Percentiles rank a stretch among this genome's conserved stretches.
These are phyloP conservation scores for Torrubiellomyces zombiae DNA, from an alignment of 2,329 filamentous ascomycete species.

Conservation along the genomic window DNA sequence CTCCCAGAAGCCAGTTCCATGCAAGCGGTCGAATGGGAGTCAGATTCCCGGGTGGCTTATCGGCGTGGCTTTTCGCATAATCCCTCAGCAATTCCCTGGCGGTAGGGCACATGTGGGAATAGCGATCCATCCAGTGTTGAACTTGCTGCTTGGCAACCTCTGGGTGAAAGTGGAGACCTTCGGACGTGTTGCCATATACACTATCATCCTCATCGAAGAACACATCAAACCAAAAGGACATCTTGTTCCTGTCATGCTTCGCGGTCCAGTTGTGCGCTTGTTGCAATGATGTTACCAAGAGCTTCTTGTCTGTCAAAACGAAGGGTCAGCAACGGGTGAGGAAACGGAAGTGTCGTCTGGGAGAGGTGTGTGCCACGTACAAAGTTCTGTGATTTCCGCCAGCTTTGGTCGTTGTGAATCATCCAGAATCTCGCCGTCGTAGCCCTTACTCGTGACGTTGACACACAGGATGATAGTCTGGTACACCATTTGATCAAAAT, in stretches of 20 bases:
- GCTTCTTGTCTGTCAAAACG: conserved; percentile 39
- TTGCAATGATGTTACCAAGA: conserved; percentile 48
- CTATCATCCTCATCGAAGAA: conserved; percentile 43
- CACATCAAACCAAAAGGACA: conserved; percentile 52
- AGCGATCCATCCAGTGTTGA: conserved; percentile 44
- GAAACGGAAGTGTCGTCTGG: not conserved
- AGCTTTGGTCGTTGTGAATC: conserved; percentile 39
- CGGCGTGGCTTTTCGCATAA: conserved; percentile 32
- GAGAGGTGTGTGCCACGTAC: conserved; percentile 21
- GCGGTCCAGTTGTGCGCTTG: conserved; percentile 55
- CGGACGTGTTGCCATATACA: conserved; percentile 26
- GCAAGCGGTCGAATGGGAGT: conserved; percentile 33
- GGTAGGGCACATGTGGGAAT: conserved; percentile 39
- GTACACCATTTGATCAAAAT: conserved; percentile 50
- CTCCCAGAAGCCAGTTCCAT: conserved; percentile 37
- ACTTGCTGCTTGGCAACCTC: conserved; percentile 43
- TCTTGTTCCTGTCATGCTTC: conserved; percentile 53
- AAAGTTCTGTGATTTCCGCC: conserved; percentile 47
- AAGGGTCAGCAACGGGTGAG: conserved; percentile 1
- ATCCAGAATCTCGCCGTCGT: conserved; percentile 46
- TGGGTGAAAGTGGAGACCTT: conserved; percentile 35
- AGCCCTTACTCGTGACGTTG: conserved; percentile 51
- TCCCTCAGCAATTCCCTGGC: conserved; percentile 37
- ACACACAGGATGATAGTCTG: conserved; percentile 49
- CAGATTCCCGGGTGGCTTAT: conserved; percentile 32